These are phyloP conservation scores for Trichosporon sp. DNA, from an alignment of 1,284 basidiomycete genomes.

Conservation along the genomic window DNA sequence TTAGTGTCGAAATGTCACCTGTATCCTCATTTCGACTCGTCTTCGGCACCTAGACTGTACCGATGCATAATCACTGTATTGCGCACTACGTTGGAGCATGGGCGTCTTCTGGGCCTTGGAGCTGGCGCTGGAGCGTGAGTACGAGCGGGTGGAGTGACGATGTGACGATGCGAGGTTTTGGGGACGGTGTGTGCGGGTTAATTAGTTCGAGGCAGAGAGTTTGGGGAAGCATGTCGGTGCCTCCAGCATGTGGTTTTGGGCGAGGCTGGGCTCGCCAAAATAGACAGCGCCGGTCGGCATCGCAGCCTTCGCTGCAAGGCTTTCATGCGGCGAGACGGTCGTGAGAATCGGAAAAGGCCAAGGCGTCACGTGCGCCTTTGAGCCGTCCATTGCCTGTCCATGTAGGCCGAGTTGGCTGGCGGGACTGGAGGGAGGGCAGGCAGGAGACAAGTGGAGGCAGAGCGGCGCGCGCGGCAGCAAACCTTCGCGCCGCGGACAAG, in stretches of 20 bases:
- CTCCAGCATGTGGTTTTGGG: neutral
- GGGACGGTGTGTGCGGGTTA: neutral
- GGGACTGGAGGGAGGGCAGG: neutral
- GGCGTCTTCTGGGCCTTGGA: no score
- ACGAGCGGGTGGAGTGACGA: neutral
- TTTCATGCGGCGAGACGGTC: no score
- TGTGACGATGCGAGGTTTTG: neutral
- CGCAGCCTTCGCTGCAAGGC: no score
- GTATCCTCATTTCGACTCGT: neutral
- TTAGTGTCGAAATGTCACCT: slow-evolving; percentile 4
- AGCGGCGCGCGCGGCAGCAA: neutral
- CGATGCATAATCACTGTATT: no score
- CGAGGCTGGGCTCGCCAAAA: neutral
- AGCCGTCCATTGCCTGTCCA: neutral
- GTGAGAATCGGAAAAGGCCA: no score
- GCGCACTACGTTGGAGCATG: no score
- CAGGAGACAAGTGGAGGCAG: neutral
- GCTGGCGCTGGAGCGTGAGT: neutral
- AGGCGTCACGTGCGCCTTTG: neutral
- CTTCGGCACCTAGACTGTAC: neutral
- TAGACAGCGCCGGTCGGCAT: no score
- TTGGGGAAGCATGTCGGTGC: no score
- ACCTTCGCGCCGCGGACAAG: neutral
- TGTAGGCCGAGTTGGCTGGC: no score
- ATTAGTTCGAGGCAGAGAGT: neutral